Percentiles rank a stretch among this genome's conserved stretches.
These are phyloP conservation scores for Metschnikowia kofuensis DNA, from an alignment of 805 yeast species.

Conservation along the genomic window DNA sequence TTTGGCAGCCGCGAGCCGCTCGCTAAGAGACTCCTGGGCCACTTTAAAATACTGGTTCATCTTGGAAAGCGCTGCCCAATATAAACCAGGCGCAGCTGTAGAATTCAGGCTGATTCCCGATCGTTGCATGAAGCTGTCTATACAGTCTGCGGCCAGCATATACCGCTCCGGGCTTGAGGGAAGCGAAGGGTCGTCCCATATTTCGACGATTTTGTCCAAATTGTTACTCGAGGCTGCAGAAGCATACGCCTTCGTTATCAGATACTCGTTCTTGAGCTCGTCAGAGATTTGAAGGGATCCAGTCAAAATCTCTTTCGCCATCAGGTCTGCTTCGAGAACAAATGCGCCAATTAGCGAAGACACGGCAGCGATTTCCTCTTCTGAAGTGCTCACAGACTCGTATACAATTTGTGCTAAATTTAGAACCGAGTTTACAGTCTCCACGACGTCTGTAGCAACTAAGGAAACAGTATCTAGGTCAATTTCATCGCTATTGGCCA, in stretches of 20 bases:
- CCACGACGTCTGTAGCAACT: constrained; percentile 30
- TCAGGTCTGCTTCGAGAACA: constrained; percentile 16
- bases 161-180: constrained; percentile 35
- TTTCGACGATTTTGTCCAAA: constrained; percentile 22
- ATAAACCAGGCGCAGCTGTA: constrained; percentile 15
- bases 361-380: not conserved
- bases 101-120: constrained; percentile 17
- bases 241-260: constrained; percentile 25
- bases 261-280: constrained; percentile 29
- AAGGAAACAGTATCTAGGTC: not conserved
- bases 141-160: constrained; percentile 42
- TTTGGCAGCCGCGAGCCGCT: constrained; percentile 1
- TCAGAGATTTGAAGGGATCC: constrained; percentile 20
- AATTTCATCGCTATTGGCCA: not conserved
- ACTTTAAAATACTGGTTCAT: constrained; percentile 37
- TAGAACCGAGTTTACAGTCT: constrained; percentile 29
- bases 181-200: constrained; percentile 33
- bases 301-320: constrained; percentile 19
- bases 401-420: constrained; percentile 29
- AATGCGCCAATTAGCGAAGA: constrained; percentile 21
- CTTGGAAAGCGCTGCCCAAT: constrained; percentile 40
- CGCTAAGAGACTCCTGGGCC: constrained; percentile 34
- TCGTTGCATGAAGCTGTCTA: constrained; percentile 43
- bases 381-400: constrained; percentile 18
- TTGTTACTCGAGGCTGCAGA: constrained; percentile 1